These are phyloP conservation scores for Arbutus unedo DNA, from an alignment of 148 eudicot genomes.

Conservation along the genomic window DNA sequence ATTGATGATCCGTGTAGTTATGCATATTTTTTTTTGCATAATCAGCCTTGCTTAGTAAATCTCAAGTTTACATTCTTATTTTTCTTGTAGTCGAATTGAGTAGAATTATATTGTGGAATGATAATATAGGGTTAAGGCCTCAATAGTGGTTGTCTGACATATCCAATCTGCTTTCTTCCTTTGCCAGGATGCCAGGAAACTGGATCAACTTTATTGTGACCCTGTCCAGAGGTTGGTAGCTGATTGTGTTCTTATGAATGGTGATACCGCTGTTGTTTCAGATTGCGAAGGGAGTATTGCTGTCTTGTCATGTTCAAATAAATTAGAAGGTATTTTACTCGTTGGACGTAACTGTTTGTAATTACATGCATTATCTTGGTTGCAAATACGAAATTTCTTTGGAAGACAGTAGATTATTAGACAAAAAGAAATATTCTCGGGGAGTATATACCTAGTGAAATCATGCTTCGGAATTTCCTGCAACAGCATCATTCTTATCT, in stretches of 20 bases:
- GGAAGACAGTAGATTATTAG: neutral
- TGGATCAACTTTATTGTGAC: constrained; percentile 82
- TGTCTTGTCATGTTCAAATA: constrained; percentile 65
- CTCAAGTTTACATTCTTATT: neutral
- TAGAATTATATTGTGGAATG: neutral
- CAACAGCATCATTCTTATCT: no score
- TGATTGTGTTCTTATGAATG: constrained; percentile 81
- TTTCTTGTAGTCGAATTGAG: neutral
- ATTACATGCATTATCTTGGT: neutral
- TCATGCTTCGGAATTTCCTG: neutral
- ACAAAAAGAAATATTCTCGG: neutral
- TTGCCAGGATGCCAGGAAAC: constrained; percentile 66
- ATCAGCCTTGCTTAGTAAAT: constrained; percentile 14
- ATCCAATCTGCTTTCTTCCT: constrained; percentile 13
- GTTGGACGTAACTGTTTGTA: neutral
- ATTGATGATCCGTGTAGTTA: neutral
- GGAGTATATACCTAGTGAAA: neutral
- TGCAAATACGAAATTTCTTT: neutral
- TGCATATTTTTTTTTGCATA: constrained; percentile 1
- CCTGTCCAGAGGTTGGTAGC: constrained; percentile 91
- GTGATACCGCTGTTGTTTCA: constrained; percentile 78
- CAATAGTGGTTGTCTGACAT: neutral
- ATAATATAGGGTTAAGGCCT: neutral
- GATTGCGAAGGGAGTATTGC: constrained; percentile 88
- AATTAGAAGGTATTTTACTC: constrained; percentile 49